phyloP scores from a whole-genome alignment of 208 protist species.

The Leishmania mexicana region DNA sequence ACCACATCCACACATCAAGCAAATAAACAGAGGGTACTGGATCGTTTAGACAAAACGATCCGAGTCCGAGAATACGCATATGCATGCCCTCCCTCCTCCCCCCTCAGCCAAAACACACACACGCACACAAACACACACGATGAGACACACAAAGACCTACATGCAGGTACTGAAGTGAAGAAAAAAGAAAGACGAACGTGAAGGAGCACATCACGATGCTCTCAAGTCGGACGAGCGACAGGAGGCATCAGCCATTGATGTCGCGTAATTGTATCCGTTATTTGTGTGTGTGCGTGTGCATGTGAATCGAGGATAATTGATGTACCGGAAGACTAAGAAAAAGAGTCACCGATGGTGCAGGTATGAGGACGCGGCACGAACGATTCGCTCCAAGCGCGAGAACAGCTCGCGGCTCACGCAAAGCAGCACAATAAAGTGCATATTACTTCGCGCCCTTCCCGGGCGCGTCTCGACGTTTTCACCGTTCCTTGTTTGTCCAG shows the following conservation, averaged over 20 bases:
- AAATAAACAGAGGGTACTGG: background rate
- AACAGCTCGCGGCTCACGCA: background rate
- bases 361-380: background rate
- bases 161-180: background rate
- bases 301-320: background rate
- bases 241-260: background rate
- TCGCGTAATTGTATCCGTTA: background rate
- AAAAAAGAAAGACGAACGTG: background rate
- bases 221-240: background rate
- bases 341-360: too few relatives aligned
- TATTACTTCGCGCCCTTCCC: background rate
- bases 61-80: background rate
- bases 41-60: conserved; percentile 11
- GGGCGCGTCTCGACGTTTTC: background rate
- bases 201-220: background rate
- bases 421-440: background rate
- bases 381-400: background rate
- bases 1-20: background rate
- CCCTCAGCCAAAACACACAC: too few relatives aligned
- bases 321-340: background rate
- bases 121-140: background rate
- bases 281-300: background rate
- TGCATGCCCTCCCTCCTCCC: background rate
- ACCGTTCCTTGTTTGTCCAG: background rate
- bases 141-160: background rate